A percentile compares a stretch with the other conserved stretches of the same genome.
phyloP scores from a whole-genome alignment of 2,329 filamentous ascomycete genomes.

The Aspergillus versicolor region DNA sequence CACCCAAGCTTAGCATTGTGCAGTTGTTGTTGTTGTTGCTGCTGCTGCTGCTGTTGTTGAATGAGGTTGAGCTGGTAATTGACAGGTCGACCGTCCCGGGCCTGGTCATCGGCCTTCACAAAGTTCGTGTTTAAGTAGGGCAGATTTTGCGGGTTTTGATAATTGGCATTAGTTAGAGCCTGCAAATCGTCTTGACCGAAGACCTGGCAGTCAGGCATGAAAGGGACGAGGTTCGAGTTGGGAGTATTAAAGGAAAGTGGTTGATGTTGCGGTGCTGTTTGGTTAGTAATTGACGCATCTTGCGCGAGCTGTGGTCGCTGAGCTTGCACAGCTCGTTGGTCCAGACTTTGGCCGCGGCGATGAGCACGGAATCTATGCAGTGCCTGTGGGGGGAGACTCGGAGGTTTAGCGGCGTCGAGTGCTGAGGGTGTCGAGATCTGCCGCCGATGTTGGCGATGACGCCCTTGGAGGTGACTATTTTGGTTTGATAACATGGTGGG shows the following conservation, averaged over 20 bases:
- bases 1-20: slow-evolving; percentile 19
- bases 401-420: slow-evolving; percentile 73
- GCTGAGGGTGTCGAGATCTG: slow-evolving; percentile 81
- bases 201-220: slow-evolving; percentile 27
- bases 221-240: slow-evolving; percentile 28
- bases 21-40: slow-evolving; percentile 30
- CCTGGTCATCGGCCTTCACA: slow-evolving; percentile 17
- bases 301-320: slow-evolving; percentile 47
- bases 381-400: slow-evolving; percentile 57
- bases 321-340: slow-evolving; percentile 64
- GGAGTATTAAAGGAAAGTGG: slow-evolving; percentile 39
- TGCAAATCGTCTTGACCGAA: slow-evolving; percentile 34
- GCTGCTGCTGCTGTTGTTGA: slow-evolving; percentile 29
- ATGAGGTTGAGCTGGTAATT: slow-evolving; percentile 28
- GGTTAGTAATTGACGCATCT: slow-evolving; percentile 55
- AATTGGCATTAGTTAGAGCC: slow-evolving; percentile 29
- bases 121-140: slow-evolving; percentile 23
- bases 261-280: slow-evolving; percentile 55
- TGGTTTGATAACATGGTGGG: slow-evolving; percentile 76
- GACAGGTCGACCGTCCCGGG: slow-evolving; percentile 20
- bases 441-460: slow-evolving; percentile 75
- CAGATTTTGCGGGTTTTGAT: slow-evolving; percentile 34
- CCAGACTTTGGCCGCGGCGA: slow-evolving; percentile 81
- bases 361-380: slow-evolving; percentile 61
- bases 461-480: slow-evolving; percentile 69